Base-by-base conservation (phyloP, 805 yeast species). In the Candida wancherniae region DNA sequence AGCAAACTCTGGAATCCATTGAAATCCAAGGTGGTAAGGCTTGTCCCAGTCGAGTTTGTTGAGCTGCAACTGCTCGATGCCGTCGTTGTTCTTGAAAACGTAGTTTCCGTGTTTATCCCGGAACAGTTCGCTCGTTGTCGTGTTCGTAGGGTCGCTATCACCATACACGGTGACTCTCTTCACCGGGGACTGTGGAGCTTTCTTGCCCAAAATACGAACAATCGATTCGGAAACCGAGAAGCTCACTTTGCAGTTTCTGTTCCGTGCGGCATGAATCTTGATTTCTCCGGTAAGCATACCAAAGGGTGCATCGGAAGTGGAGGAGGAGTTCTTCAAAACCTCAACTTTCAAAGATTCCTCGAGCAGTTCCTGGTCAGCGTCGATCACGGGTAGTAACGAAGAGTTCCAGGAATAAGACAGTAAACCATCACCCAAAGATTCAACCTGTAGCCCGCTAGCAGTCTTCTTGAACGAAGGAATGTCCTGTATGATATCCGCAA, bases 1-100 rank as follows among this genome's bases (percentile, higher is more conserved):
- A 17, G 67, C 66, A 9, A 70, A 58, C 31, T 68, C 69, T 4
- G 94, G 94, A 19, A 81, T 61, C 94, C 94, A 85, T 48, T 83
- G 83, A 29, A 85, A 44, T 3, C 80, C 83, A 25, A 85, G 37
- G 41, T 71, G 83, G 47, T 74, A 80, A 1, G 63, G 46, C 29
- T 66, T 64, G 4, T 70, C 61, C 78, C 85, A 79, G 44, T 70
- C 66, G 16, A 80, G 56, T 48, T 80, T 84, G 54, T 81, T 83
- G 35, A 86, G 49, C 31, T 73, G 75, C 4, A 83, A 47, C 37
- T 69, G 69, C 39, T 78, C 76, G 31, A 85, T 80, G 10, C 94
- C 94, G 16, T 62, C 58, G 38, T 69, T 52, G 36, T 70, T 61
- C 53, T 77, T 80, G 58, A 55, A 77, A 12, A 67, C 45, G 28